Percentiles rank a stretch among this genome's conserved stretches.
Conservation (phyloP, 306 rosid genomes). For the Lathyrus sativus region DNA sequence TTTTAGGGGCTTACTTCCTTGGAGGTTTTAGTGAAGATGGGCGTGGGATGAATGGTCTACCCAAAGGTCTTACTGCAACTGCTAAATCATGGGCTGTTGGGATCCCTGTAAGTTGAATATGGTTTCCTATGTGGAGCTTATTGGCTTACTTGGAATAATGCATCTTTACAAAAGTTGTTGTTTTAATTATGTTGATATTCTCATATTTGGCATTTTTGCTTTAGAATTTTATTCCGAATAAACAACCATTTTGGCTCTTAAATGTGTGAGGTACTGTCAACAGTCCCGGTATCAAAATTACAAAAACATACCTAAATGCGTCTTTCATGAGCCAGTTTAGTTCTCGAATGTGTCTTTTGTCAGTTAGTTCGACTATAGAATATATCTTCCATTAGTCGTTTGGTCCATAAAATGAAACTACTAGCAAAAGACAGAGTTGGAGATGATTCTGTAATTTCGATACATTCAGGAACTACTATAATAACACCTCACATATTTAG, state of each 20-base stretch:
- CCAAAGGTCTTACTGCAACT: slow-evolving; percentile 73
- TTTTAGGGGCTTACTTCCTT: slow-evolving; percentile 88
- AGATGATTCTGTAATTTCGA: background rate
- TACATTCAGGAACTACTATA: background rate
- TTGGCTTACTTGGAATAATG: slow-evolving; percentile 16
- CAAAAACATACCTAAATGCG: background rate
- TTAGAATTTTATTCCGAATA: background rate
- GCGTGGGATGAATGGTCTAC: slow-evolving; percentile 76
- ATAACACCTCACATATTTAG: background rate
- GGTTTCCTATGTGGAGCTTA: background rate
- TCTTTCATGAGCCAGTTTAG: background rate
- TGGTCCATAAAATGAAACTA: background rate
- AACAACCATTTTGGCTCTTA: background rate
- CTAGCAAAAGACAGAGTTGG: background rate
- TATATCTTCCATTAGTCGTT: background rate
- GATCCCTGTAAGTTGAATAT: slow-evolving; percentile 68
- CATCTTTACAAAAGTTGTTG: slow-evolving; percentile 1
- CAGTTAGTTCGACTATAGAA: background rate
- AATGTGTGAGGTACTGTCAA: background rate
- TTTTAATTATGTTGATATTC: background rate
- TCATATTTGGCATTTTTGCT: slow-evolving; percentile 5
- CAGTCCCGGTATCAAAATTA: background rate
- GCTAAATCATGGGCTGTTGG: slow-evolving; percentile 92
- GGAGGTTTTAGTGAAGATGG: slow-evolving; percentile 93
- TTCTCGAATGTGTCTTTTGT: background rate